Conservation (phyloP, 768 basidiomycete genomes). For the Punctularia strigosozonata region DNA sequence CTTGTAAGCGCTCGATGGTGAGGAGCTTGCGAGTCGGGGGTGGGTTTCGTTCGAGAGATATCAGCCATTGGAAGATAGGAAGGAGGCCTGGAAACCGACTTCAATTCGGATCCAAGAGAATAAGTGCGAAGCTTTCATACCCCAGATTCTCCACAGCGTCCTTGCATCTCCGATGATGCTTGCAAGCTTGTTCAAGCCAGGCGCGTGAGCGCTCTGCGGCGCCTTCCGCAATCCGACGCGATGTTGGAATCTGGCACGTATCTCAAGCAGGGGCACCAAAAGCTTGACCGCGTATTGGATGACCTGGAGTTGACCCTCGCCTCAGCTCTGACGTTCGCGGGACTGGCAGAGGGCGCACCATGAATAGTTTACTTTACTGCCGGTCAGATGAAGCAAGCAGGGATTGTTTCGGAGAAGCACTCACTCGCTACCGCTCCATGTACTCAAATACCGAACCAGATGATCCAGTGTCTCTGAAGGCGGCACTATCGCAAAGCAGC, state of each 20-base stretch:
- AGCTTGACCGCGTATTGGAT: conserved; percentile 67
- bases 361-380: conserved; percentile 54
- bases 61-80: conserved; percentile 72
- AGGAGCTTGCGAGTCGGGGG: conserved; percentile 60
- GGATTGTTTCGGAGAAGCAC: conserved; percentile 18
- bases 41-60: conserved; percentile 58
- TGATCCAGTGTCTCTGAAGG: conserved; percentile 60
- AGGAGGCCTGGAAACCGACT: conserved; percentile 41
- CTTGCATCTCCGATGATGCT: conserved; percentile 54
- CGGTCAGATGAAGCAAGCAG: conserved; percentile 1
- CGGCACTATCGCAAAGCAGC: conserved; percentile 45
- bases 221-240: conserved; percentile 43
- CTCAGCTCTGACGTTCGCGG: background rate
- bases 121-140: conserved; percentile 27
- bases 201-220: conserved; percentile 43
- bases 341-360: conserved; percentile 28
- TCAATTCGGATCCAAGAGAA: background rate
- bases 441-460: conserved; percentile 62
- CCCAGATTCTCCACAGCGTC: conserved; percentile 71
- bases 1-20: conserved; percentile 72
- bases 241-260: conserved; percentile 61
- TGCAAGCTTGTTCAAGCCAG: conserved; percentile 40
- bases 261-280: conserved; percentile 48
- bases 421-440: conserved; percentile 84
- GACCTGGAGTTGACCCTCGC: conserved; percentile 29